Evolutionary conservation across 192 early-diverging fungal genomes (phyloP).

Genomic region (Coemansia sp.): DNA sequence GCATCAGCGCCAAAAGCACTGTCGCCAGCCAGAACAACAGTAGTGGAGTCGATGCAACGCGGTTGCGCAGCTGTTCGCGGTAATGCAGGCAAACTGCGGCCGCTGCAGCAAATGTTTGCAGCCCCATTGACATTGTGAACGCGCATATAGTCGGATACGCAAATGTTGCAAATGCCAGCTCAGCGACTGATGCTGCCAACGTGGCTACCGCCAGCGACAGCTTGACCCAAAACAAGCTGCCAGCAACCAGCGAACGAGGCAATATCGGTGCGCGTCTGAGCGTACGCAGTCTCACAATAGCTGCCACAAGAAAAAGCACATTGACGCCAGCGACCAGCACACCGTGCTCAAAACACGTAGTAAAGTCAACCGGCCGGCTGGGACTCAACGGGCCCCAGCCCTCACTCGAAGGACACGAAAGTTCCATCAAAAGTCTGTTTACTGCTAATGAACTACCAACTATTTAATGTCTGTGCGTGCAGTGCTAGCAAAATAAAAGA

Average conservation of each 20-base stretch:
- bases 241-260: conserved; percentile 13
- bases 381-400: conserved; percentile 54
- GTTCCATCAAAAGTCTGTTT: not conserved
- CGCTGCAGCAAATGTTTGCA: conserved; percentile 31
- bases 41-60: conserved; percentile 36
- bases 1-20: conserved; percentile 25
- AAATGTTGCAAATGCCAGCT: conserved; percentile 14
- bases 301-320: conserved; percentile 21
- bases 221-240: conserved; percentile 29
- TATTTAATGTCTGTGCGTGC: too few relatives aligned
- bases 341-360: conserved; percentile 45
- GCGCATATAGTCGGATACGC: conserved; percentile 5
- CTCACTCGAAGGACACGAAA: conserved; percentile 36
- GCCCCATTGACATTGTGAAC: conserved; percentile 20
- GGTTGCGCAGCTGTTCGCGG: conserved; percentile 35
- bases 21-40: conserved; percentile 52
- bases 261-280: conserved; percentile 6
- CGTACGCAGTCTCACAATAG: conserved; percentile 13
- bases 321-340: conserved; percentile 21
- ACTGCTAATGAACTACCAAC: too few relatives aligned
- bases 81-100: conserved; percentile 37
- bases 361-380: conserved; percentile 43
- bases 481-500: too few relatives aligned
- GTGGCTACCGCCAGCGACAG: conserved; percentile 18
- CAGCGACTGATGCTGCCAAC: conserved; percentile 26